phyloP scores from a whole-genome alignment of 129 eudicot species.

The Logfia minima region DNA sequence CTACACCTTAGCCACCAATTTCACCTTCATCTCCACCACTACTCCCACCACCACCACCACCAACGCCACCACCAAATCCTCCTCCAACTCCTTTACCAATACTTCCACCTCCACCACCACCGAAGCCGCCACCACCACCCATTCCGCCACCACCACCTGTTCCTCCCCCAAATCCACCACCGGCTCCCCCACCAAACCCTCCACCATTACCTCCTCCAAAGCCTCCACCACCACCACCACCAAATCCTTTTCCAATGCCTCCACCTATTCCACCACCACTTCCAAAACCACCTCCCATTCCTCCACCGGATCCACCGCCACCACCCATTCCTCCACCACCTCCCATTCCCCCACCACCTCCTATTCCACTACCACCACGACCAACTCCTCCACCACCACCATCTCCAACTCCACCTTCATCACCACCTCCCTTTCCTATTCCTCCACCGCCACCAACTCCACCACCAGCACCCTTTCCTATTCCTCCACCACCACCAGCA shows the following conservation, averaged over 20 bases:
- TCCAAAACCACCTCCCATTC: conserved; percentile 39
- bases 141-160: conserved; percentile 18
- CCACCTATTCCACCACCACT: conserved; percentile 38
- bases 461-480: conserved; percentile 15
- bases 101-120: conserved; percentile 1
- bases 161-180: conserved; percentile 36
- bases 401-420: conserved; percentile 9
- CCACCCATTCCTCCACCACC: conserved; percentile 41
- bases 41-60: conserved; percentile 8
- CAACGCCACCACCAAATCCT: not conserved
- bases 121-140: conserved; percentile 29
- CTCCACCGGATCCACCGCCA: conserved; percentile 27
- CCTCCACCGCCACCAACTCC: conserved; percentile 32
- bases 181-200: conserved; percentile 32
- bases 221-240: conserved; percentile 34
- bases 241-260: conserved; percentile 20
- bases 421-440: conserved; percentile 9
- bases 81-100: not conserved
- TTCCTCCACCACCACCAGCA: conserved; percentile 17
- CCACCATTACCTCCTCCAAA: conserved; percentile 22
- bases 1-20: conserved; percentile 31
- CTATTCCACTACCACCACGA: conserved; percentile 22
- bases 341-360: conserved; percentile 12
- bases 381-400: conserved; percentile 17
- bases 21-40: conserved; percentile 30